These are phyloP conservation scores for Selenicereus undatus DNA, from an alignment of 148 eudicot species.

Conservation along the genomic window DNA sequence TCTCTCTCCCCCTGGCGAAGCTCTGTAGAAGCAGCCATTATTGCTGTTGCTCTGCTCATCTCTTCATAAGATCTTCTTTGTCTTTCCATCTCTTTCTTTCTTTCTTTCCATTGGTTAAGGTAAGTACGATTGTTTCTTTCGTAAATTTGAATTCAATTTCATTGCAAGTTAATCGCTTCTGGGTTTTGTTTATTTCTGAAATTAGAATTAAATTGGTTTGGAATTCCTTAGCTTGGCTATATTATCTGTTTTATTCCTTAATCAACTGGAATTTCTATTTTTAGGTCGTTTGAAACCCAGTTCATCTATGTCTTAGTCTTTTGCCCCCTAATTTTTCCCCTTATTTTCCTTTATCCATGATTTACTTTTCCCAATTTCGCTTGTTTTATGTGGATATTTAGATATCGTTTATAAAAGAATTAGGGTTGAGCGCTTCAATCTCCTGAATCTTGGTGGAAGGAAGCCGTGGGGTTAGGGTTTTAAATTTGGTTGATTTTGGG, in stretches of 20 bases:
- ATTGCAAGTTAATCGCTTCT: not conserved
- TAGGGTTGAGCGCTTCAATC: slow-evolving; percentile 10
- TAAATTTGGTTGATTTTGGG: not conserved
- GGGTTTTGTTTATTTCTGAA: not conserved
- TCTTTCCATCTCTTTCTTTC: not conserved
- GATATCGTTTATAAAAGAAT: not conserved
- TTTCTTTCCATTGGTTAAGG: slow-evolving; percentile 7
- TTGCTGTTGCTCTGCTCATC: slow-evolving; percentile 11
- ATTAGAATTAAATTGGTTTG: not conserved
- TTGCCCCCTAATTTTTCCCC: not conserved
- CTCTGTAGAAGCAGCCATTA: slow-evolving; percentile 27
- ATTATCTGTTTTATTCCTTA: not conserved
- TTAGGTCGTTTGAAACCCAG: not conserved
- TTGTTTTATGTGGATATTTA: not conserved
- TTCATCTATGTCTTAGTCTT: not conserved
- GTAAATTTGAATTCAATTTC: not conserved
- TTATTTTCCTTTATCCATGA: not conserved
- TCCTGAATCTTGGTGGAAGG: slow-evolving; percentile 7
- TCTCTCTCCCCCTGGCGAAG: not conserved
- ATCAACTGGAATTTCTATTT: not conserved
- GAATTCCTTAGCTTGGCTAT: not conserved
- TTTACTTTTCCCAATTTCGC: slow-evolving; percentile 5
- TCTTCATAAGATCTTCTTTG: slow-evolving; percentile 16
- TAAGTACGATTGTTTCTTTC: not conserved
- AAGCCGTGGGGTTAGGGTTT: slow-evolving; percentile 22